Evolutionary conservation across 2,329 filamentous ascomycete genomes (phyloP).

Genomic region (Escovopsis sp.): DNA sequence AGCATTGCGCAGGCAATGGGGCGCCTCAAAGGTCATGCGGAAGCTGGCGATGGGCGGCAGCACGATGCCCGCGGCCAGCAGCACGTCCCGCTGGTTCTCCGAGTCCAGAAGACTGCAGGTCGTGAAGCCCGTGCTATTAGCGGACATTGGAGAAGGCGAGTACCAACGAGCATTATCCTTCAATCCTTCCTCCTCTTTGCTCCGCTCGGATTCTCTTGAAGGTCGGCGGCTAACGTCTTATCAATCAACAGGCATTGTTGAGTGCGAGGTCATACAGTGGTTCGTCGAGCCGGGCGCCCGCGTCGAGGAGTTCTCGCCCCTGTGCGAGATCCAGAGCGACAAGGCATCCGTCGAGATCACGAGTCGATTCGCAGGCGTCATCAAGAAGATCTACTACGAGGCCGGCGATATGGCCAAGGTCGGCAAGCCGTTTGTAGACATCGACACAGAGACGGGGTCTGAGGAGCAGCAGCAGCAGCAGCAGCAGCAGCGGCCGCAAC

Average conservation of each 20-base stretch:
- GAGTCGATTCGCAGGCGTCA: constrained; percentile 84
- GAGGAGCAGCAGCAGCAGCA: constrained; percentile 26
- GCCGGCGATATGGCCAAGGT: constrained; percentile 93
- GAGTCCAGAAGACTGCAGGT: constrained; percentile 34
- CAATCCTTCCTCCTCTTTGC: background rate
- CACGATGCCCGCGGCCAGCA: constrained; percentile 13
- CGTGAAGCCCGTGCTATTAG: constrained; percentile 67
- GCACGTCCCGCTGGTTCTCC: constrained; percentile 32
- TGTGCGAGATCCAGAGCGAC: constrained; percentile 97
- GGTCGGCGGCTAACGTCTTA: background rate
- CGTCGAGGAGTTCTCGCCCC: constrained; percentile 93
- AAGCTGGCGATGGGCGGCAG: constrained; percentile 19
- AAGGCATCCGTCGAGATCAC: constrained; percentile 89
- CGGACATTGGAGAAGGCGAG: constrained; percentile 74
- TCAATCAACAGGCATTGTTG: constrained; percentile 64
- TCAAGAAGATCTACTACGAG: constrained; percentile 93
- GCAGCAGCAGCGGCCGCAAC: constrained; percentile 22
- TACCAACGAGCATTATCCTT: background rate
- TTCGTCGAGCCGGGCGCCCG: constrained; percentile 92
- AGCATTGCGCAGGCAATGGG: constrained; percentile 36
- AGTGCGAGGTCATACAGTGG: constrained; percentile 99
- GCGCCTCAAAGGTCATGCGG: constrained; percentile 25
- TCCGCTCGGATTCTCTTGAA: no score
- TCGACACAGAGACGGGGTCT: constrained; percentile 73
- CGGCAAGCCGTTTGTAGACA: constrained; percentile 86